Conservation (phyloP, 1,284 basidiomycete species). For the Gomphus bonarii region DNA sequence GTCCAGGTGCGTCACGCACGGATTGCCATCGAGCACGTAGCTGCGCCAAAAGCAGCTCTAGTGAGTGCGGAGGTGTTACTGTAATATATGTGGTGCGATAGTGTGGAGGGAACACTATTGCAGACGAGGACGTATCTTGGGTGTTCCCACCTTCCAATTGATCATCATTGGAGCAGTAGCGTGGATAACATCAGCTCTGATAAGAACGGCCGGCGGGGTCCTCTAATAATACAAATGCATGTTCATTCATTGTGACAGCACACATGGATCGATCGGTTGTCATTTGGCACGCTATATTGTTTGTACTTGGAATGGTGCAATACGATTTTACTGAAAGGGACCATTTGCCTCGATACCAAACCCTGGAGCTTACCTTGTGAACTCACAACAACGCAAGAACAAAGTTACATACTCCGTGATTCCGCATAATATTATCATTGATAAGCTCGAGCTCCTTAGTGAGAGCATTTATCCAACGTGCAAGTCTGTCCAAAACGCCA, state of each 20-base stretch:
- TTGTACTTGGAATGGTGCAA: conserved; percentile 32
- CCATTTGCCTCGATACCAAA: conserved; percentile 49
- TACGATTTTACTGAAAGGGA: conserved; percentile 58
- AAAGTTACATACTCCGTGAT: conserved; percentile 33
- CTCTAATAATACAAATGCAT: conserved; percentile 66
- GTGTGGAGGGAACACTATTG: conserved; percentile 41
- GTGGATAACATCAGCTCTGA: conserved; percentile 43
- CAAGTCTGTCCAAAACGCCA: conserved; percentile 35
- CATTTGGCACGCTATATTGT: conserved; percentile 25
- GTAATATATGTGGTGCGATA: conserved; percentile 68
- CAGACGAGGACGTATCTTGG: neutral
- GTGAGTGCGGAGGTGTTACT: conserved; percentile 53
- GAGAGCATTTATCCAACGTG: conserved; percentile 72
- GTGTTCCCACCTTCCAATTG: conserved; percentile 8
- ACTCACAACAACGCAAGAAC: conserved; percentile 16
- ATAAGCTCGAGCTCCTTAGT: conserved; percentile 56
- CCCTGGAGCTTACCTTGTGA: conserved; percentile 32
- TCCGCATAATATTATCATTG: conserved; percentile 52
- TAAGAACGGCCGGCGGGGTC: conserved; percentile 62
- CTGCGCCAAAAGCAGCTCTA: conserved; percentile 62
- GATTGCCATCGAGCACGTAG: conserved; percentile 65
- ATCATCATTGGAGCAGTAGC: conserved; percentile 13
- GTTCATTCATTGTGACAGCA: conserved; percentile 63
- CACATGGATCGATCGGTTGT: conserved; percentile 60
- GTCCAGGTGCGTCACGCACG: conserved; percentile 45